These are phyloP conservation scores for Arthrobotrys musiformis DNA, from an alignment of 2,329 filamentous ascomycete species.

Conservation along the genomic window DNA sequence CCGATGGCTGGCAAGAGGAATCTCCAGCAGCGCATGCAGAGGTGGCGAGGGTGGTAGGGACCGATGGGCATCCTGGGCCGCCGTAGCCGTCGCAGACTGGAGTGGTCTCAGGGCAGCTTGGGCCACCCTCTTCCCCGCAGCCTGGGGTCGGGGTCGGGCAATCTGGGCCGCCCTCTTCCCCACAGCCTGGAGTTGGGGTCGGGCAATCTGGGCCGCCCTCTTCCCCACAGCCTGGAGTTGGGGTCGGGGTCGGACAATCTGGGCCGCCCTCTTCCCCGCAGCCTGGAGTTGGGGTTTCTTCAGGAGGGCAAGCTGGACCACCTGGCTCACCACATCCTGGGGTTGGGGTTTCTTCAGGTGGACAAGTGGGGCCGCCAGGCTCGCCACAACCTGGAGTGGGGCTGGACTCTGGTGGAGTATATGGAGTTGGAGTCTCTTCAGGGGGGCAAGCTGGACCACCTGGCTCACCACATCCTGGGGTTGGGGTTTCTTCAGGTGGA, in stretches of 20 bases:
- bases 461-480: not conserved
- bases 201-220: not conserved
- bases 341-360: not conserved
- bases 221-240: not conserved
- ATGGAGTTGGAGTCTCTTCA: not conserved
- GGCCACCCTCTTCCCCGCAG: not conserved
- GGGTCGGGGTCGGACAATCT: conserved; percentile 1
- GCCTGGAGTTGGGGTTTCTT: not conserved
- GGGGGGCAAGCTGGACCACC: not conserved
- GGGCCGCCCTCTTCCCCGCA: not conserved
- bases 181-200: conserved; percentile 8
- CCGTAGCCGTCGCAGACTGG: conserved; percentile 15
- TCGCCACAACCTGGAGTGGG: not conserved
- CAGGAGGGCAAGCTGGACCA: not conserved
- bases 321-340: not conserved
- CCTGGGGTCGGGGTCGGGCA: conserved; percentile 21
- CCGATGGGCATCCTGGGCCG: conserved; percentile 20
- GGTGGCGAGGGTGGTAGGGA: conserved; percentile 15
- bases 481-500: not conserved
- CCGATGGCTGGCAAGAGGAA: conserved; percentile 16
- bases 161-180: conserved; percentile 14
- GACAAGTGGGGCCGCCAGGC: not conserved
- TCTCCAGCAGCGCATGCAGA: conserved; percentile 8
- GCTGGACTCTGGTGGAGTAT: conserved; percentile 6
- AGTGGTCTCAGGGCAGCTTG: conserved; percentile 1